Conservation (phyloP, 441 rosid genomes). For the Syzygium syzygioides region DNA sequence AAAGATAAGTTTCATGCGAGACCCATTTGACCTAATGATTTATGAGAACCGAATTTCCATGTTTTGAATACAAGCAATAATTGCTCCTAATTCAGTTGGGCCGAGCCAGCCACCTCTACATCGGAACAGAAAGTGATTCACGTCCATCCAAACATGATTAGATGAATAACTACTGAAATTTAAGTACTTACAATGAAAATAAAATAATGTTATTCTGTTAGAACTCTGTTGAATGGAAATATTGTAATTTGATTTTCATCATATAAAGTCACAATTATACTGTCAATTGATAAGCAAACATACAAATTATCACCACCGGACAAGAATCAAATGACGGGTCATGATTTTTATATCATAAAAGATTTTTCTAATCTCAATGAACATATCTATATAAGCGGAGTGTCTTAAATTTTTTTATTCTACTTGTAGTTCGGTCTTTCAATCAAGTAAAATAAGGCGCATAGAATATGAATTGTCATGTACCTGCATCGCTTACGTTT, state of each 20-base stretch:
- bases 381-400: background rate
- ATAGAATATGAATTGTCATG: background rate
- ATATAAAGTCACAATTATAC: no score
- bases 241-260: background rate
- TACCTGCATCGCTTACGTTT: background rate
- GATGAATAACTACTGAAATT: background rate
- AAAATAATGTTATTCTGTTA: background rate
- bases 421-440: background rate
- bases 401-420: background rate
- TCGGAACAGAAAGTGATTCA: background rate
- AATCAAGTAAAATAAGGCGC: background rate
- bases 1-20: fast-evolving
- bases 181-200: background rate
- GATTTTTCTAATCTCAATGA: background rate
- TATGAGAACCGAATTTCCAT: background rate
- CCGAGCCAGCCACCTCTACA: background rate
- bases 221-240: background rate
- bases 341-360: background rate
- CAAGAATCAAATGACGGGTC: background rate
- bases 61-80: background rate
- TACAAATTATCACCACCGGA: no score
- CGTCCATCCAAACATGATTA: background rate
- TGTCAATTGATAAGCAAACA: no score
- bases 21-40: fast-evolving
- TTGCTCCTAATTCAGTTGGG: background rate